Base-by-base conservation (phyloP, 352 stramenopile genomes). In the Phytophthora litchii region DNA sequence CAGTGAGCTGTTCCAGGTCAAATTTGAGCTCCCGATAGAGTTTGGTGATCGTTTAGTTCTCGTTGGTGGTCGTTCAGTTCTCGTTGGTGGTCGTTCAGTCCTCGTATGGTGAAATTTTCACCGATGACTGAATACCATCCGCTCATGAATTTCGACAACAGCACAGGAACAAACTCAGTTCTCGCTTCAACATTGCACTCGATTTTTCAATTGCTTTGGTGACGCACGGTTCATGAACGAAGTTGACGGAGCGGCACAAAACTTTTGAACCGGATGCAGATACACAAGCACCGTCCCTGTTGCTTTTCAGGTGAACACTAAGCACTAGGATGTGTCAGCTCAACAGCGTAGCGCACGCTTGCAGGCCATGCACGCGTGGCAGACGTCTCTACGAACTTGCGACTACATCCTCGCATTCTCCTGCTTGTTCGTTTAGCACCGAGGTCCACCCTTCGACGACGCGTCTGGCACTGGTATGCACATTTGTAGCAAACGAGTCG, bases 361-460 rank as follows among this genome's bases (percentile, higher is more conserved):
- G 41, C 29, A 34, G 10, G 1, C 10, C 10, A 12, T 34, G 29
- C 10, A 35, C 42, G 53, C 38, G 41, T 58, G 38, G 46, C 53
- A 11, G 60, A 60, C 23, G 14, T 13, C 32, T 70, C 47, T 46
- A 38, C 40, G 60, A 70, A 70, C 40, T 29, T 23, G 54, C 60
- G 2, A 14, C 13, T 9, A 23, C 37, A 23, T 67, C 40, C 51
- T 48, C 25, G 58, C 58, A 67, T 41, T 54, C 58, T 67, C 51
- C 41, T 46, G 50, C 36, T 44, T 31, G 32, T 62, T 69, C 60
- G 23, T 44, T 65, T 53, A 65, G 32, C 47, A 54, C 7, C 34
- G 35, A 50, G 54, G 60, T 69, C 47, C 54, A 25, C 60, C 60
- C 60, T 41, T 51, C 5, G 29, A 34, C 29, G 10, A 9, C 7